Evolutionary conservation across 2,329 filamentous ascomycete species (phyloP).

Genomic region (Paecilomyces formosus): DNA sequence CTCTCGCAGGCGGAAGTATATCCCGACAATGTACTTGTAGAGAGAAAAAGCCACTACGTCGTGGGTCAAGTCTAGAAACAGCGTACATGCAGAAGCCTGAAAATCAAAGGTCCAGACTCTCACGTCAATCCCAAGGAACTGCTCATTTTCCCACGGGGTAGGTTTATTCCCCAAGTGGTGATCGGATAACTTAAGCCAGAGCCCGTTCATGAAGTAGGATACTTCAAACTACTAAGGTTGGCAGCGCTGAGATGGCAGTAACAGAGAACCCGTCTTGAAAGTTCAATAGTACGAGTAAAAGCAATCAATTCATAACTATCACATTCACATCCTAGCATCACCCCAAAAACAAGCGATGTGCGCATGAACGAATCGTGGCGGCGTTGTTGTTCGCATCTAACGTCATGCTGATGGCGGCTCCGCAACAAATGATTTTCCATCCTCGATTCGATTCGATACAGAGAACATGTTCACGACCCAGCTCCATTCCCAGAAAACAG

Average conservation of each 20-base stretch:
- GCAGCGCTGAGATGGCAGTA: not conserved
- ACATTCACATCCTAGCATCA: not conserved
- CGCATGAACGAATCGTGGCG: not conserved
- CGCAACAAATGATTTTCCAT: not conserved
- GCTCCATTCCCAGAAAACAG: not conserved
- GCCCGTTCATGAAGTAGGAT: no score
- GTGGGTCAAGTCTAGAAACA: no score
- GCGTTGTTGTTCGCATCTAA: not conserved
- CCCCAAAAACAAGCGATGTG: not conserved
- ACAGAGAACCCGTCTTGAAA: not conserved
- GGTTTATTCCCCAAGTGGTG: not conserved
- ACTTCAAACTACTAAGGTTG: not conserved
- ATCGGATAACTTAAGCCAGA: not conserved
- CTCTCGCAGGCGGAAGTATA: no score
- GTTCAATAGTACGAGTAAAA: no score
- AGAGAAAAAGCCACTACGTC: no score
- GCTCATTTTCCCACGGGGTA: not conserved
- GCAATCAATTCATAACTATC: not conserved
- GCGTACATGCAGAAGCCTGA: not conserved
- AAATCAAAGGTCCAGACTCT: not conserved
- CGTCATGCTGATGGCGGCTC: not conserved
- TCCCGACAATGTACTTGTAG: no score
- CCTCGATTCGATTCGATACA: not conserved
- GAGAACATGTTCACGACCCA: not conserved
- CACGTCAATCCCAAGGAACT: not conserved